A percentile compares a stretch with the other conserved stretches of the same genome.
Evolutionary conservation across 1,284 basidiomycete species (phyloP).

Genomic region (Moesziomyces globuligerus): DNA sequence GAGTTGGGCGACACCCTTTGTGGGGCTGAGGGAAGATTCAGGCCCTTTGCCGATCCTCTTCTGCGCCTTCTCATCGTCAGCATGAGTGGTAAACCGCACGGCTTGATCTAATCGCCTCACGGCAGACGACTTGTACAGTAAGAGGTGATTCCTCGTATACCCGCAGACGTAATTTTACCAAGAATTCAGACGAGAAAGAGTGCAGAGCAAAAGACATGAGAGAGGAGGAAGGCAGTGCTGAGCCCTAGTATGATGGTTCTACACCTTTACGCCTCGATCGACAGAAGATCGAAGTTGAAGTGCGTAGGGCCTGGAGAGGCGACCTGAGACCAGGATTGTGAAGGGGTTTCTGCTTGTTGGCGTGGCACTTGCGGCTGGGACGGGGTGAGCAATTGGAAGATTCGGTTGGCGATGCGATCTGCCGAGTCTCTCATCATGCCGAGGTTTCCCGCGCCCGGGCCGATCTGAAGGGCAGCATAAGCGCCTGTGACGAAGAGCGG

Average conservation of each 20-base stretch:
- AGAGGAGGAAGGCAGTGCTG: no score
- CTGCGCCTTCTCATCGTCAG: constrained; percentile 27
- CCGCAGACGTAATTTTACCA: not conserved
- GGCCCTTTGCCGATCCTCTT: constrained; percentile 18
- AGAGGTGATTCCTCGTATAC: not conserved
- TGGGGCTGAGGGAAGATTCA: constrained; percentile 1
- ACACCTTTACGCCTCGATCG: constrained; percentile 22
- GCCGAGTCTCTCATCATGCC: constrained; percentile 67
- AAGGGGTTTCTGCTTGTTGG: constrained; percentile 6
- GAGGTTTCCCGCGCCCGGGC: constrained; percentile 67
- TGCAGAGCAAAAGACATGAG: no score
- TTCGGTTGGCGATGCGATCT: constrained; percentile 64
- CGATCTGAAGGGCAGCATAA: constrained; percentile 61
- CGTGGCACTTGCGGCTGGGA: not conserved
- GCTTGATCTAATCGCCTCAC: constrained; percentile 15
- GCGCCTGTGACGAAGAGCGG: constrained; percentile 67
- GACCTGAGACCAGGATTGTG: not conserved
- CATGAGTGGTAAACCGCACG: constrained; percentile 17
- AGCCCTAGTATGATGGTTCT: not conserved
- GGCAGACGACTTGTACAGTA: not conserved
- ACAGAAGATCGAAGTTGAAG: constrained; percentile 42
- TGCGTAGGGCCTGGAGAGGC: not conserved
- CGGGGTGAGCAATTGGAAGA: constrained; percentile 32
- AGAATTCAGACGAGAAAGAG: no score
- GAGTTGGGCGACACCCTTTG: constrained; percentile 5